phyloP scores from a whole-genome alignment of 805 yeast genomes.

The Wickerhamiella kazuoi region DNA sequence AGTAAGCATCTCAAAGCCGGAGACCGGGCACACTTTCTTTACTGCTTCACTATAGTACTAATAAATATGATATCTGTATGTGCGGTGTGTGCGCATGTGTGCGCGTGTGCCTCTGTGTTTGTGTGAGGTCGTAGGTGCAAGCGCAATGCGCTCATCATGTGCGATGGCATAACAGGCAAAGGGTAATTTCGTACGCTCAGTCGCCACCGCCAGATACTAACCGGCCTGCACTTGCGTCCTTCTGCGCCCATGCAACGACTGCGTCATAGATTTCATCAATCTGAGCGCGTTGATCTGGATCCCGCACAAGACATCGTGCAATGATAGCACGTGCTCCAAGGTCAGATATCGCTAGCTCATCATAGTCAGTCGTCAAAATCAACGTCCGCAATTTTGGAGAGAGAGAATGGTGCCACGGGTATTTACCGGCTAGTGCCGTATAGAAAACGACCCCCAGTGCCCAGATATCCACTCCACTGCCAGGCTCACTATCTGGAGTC shows the following conservation, averaged over 20 bases:
- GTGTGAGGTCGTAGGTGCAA: too few relatives aligned
- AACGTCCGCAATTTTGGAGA: constrained; percentile 61
- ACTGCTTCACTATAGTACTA: too few relatives aligned
- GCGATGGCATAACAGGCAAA: too few relatives aligned
- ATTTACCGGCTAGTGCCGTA: constrained; percentile 51
- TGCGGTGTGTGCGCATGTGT: too few relatives aligned
- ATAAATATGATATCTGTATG: too few relatives aligned
- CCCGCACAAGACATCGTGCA: constrained; percentile 1
- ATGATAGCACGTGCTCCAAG: constrained; percentile 1
- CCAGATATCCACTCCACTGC: constrained; percentile 73
- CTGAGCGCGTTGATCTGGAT: constrained; percentile 2
- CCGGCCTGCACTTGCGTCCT: too few relatives aligned
- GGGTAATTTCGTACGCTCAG: too few relatives aligned
- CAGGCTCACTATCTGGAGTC: constrained; percentile 34
- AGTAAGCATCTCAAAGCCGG: too few relatives aligned
- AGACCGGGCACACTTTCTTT: too few relatives aligned
- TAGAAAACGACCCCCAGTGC: constrained; percentile 69
- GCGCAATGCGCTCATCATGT: too few relatives aligned
- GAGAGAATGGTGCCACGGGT: constrained; percentile 74
- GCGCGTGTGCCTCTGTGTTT: too few relatives aligned
- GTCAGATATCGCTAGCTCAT: constrained; percentile 1
- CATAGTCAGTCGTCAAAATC: constrained; percentile 26
- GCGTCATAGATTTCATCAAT: not conserved
- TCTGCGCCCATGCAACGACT: constrained; percentile 2
- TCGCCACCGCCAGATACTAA: too few relatives aligned